Percentiles rank a stretch among this genome's conserved stretches.
phyloP scores from a whole-genome alignment of 2,329 filamentous ascomycete genomes.

The Apiospora pterosperma region DNA sequence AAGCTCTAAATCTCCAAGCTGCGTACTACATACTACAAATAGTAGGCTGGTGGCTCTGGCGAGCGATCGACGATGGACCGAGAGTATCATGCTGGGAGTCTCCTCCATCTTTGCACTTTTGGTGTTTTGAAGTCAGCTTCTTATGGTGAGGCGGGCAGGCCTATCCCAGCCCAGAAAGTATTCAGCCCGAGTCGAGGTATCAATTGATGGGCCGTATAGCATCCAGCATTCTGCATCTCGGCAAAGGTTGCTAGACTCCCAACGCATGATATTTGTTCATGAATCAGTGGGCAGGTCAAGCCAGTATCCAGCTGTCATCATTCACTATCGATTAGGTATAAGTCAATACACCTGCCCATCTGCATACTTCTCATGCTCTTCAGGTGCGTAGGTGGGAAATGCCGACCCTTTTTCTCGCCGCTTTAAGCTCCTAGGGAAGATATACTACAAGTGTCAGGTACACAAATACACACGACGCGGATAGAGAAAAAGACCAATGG shows the following conservation, averaged over 20 bases:
- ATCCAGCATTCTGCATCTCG: background rate
- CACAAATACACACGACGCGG: background rate
- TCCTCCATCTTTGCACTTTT: background rate
- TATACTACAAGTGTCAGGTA: background rate
- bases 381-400: background rate
- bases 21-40: background rate
- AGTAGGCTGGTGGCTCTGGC: background rate
- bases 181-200: background rate
- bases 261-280: background rate
- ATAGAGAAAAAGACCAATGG: background rate
- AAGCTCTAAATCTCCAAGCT: background rate
- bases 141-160: background rate
- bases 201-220: background rate
- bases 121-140: background rate
- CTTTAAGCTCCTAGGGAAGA: background rate
- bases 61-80: background rate
- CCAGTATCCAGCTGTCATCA: background rate
- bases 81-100: background rate
- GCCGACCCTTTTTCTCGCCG: background rate
- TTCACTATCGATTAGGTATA: constrained; percentile 1
- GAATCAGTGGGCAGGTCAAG: constrained; percentile 3
- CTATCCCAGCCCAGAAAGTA: background rate
- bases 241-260: background rate
- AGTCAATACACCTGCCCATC: background rate
- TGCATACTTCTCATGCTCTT: background rate